A percentile compares a stretch with the other conserved stretches of the same genome.
phyloP scores from a whole-genome alignment of 352 stramenopile genomes.

The Pythium brassicae region DNA sequence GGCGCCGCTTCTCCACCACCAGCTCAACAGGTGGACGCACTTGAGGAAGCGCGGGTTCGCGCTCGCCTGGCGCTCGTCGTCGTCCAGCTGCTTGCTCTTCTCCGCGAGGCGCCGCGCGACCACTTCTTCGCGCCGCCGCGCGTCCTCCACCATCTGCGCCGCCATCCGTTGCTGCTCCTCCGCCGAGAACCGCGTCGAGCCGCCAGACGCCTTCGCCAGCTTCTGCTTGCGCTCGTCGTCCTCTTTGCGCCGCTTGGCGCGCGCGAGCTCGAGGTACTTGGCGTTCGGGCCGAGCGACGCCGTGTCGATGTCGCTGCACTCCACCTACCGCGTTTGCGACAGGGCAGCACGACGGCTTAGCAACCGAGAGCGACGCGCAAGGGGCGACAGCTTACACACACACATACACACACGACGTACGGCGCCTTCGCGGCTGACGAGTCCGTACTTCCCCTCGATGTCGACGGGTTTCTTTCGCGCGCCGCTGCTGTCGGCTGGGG shows the following conservation, averaged over 20 bases:
- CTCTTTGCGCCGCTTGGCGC: constrained; percentile 59
- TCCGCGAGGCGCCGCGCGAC: constrained; percentile 38
- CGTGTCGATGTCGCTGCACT: constrained; percentile 73
- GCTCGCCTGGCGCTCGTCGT: constrained; percentile 42
- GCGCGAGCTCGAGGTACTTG: constrained; percentile 70
- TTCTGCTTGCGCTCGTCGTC: constrained; percentile 68
- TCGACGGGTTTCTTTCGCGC: constrained; percentile 23
- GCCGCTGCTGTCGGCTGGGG: background rate
- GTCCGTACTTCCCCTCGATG: constrained; percentile 50
- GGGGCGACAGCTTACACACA: no score
- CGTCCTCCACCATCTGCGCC: constrained; percentile 73
- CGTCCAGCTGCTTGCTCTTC: constrained; percentile 57
- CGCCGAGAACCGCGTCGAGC: constrained; percentile 23
- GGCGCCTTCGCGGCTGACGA: constrained; percentile 52
- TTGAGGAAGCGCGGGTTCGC: constrained; percentile 77
- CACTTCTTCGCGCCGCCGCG: constrained; percentile 58
- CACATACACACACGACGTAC: no score
- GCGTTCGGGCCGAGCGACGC: constrained; percentile 71
- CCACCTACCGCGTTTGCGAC: constrained; percentile 19
- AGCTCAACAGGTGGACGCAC: constrained; percentile 31
- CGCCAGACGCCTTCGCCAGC: constrained; percentile 34
- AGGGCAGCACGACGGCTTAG: background rate
- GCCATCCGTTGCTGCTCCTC: constrained; percentile 65
- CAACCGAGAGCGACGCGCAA: background rate
- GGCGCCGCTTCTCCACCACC: background rate